Base-by-base conservation (phyloP, 345 rosid species). In the Barbarea vulgaris region DNA sequence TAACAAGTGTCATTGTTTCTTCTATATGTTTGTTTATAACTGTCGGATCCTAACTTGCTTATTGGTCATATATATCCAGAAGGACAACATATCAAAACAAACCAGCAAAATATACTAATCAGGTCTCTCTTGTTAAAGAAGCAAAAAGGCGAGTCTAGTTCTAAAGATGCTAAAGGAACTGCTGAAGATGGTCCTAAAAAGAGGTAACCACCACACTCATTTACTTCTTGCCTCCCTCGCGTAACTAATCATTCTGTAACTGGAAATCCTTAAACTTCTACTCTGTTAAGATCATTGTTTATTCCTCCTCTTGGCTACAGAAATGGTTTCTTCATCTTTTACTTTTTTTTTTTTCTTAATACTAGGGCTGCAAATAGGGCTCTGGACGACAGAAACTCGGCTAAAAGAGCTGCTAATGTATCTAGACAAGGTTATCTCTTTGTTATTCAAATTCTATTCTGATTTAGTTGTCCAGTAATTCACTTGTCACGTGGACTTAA, bases 81-180 rank as follows among this genome's bases (percentile, higher is more conserved):
- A 75, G 84, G 80, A 48, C 98, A 91, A 77, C 78, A 70, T 69
- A 90, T 94, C 82, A 87, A 84, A 82, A 94, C 98, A 36, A 87
- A 94, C 77, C 97, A 86, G 85, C 87, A 88, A 68, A 94, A 94
- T 79, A 94, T 91, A 80, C 75, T 94, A 69, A 91, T 94, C 67
- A 85, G 98, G 83, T 87, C 98, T 1, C 98, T 94, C 58, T 80
- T 83, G 73, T 76, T 91, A 37, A 87, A 82, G 85, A 88, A 86
- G 74, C 93, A 83, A 58, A 91, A 80, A 81, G 83, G 84, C 48
- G 91, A 88, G 70, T 75, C 91, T 57, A 77, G 80, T 74, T 83
- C 85, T 3, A 93, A 87, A 82, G 89, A 79, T 31, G 80, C 64
- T 14, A 91, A 89, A 74, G 86, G 79, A 55, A 79, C 57, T 34